These are phyloP conservation scores for Dysphania ambrosioides DNA, from an alignment of 148 eudicot species.

Conservation along the genomic window DNA sequence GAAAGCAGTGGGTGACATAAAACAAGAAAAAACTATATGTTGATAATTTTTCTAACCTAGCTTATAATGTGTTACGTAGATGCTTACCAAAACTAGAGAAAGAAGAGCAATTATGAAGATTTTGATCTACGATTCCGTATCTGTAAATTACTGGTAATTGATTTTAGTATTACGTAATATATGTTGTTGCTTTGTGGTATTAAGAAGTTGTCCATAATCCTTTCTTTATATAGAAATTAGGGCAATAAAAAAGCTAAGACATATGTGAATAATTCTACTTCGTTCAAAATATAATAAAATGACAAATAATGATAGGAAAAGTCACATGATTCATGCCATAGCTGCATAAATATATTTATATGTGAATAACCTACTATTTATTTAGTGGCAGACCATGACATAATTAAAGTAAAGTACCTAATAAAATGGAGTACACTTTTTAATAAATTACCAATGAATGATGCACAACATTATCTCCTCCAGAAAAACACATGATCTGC, in stretches of 20 bases:
- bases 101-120: background rate
- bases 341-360: too few relatives aligned
- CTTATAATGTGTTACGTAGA: too few relatives aligned
- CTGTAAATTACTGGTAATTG: background rate
- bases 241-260: background rate
- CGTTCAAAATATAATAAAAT: too few relatives aligned
- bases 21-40: too few relatives aligned
- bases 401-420: background rate
- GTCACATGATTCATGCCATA: background rate
- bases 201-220: background rate
- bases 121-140: background rate
- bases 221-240: background rate
- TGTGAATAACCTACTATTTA: too few relatives aligned
- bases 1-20: too few relatives aligned
- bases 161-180: too few relatives aligned
- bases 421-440: too few relatives aligned
- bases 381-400: background rate
- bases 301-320: background rate
- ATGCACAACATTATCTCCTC: too few relatives aligned
- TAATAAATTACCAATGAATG: background rate
- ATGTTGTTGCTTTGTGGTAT: background rate
- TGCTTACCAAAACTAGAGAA: constrained; percentile 21
- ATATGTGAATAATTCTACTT: too few relatives aligned
- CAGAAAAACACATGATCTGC: too few relatives aligned
- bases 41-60: too few relatives aligned